Evolutionary conservation across 192 early-diverging fungal species (phyloP), one percentile per base, ranked within the genome.

Genomic region (Phycomyces nitens): DNA sequence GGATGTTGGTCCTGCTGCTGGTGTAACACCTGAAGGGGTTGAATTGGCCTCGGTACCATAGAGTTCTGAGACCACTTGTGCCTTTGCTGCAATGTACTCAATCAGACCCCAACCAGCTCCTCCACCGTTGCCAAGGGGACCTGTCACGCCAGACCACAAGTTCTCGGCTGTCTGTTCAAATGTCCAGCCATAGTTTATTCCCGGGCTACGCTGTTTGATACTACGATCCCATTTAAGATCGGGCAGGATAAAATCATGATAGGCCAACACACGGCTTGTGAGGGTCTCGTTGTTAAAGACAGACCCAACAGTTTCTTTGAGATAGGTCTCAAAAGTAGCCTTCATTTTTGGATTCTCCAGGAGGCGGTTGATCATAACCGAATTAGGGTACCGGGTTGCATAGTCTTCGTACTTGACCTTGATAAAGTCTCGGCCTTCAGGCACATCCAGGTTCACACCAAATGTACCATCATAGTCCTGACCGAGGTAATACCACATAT

Each of bases 401-500:
- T 51, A 74, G 4, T 53, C n/a, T 16, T 56, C 75, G 59, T 77
- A 80, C 12, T 64, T 64, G 65, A 69, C 65, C 7, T 55, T 59
- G 20, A 59, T 44, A 53, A 65, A 70, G 21, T 42, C 24, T 59
- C 59, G n/a, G 59, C 14, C 34, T 6, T 53, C 11, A 29, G 26
- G 18, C 11, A 41, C 61, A n/a, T 50, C 63, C 18, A 75, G 20
- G 55, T 77, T 80, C 22, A 80, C 68, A 65, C 79, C 79, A 51
- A 80, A 77, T 22, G 79, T 77, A 49, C 65, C 79, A 50, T 80
- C 79, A 58, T 72, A 80, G 26, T 80, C 79, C 58, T 80, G 79
- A 18, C 66, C 75, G 23, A 80, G 64, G 53, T 70, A 80, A 55
- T 71, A 77, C 70, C 72, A 74, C 18, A 23, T 67, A 29, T 75